These are phyloP conservation scores for Fusarium pseudoanthophilum DNA, from an alignment of 2,329 filamentous ascomycete genomes.

Conservation along the genomic window DNA sequence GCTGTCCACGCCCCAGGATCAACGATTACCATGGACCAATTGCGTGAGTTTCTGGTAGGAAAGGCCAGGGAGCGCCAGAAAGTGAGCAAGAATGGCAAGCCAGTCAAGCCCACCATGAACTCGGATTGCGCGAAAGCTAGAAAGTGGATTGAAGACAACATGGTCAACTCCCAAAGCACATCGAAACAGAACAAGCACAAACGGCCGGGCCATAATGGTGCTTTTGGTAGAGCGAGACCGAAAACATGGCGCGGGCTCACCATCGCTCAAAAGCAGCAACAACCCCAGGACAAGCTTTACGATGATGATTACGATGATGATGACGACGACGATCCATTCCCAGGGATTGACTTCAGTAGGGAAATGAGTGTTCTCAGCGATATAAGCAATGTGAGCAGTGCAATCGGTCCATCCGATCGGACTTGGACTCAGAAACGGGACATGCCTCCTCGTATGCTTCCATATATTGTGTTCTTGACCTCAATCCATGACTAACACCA, in stretches of 20 bases:
- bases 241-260: background rate
- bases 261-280: background rate
- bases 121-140: background rate
- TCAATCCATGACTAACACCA: background rate
- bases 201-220: accelerated
- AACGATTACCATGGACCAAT: background rate
- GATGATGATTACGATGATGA: background rate
- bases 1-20: background rate
- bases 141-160: background rate
- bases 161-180: background rate
- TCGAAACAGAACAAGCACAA: background rate
- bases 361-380: background rate
- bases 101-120: background rate
- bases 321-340: background rate
- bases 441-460: background rate
- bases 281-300: background rate
- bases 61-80: no score
- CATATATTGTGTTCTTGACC: background rate
- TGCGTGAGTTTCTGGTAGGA: background rate
- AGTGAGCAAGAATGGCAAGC: background rate
- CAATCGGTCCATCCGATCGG: background rate
- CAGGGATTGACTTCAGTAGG: background rate
- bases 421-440: background rate
- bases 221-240: background rate
- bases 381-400: background rate